Evolutionary conservation across 768 basidiomycete genomes (phyloP), one percentile per base, ranked within the genome.

Genomic region (Boletellus sp.): DNA sequence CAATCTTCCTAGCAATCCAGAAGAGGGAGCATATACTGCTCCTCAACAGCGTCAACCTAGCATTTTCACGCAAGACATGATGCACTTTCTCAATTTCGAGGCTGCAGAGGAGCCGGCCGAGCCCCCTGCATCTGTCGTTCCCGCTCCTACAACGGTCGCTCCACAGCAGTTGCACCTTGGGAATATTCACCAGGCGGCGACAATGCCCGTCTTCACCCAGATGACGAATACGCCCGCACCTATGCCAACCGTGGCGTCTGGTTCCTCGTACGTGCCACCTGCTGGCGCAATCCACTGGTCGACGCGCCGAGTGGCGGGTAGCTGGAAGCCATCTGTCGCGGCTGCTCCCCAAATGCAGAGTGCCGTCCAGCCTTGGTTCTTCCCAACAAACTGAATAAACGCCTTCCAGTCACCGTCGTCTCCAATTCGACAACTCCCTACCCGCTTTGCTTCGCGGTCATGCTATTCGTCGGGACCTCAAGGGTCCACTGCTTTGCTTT

Each of bases 221-320:
- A 60, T 62, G 64, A 60, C 63, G 6, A 60, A 62, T 33, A 12
- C n/a, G 19, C 28, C 42, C 33, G 9, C n/a, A 19, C 28, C 42
- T 3, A 38, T 58, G 3, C 32, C 58, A 2, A 24, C 23, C 9
- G 42, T 40, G 26, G 6, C 42, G 36, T 28, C 49, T 17, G 20
- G 46, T 19, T 52, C 49, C 7, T 52, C 71, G 2, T 84, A 84
- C 54, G 63, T 71, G 1, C 83, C 83, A 6, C 81, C 83, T 13
- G 52, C 79, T 12, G 83, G 80, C 42, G 82, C 83, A 19, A 60
- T 67, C 4, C 57, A 76, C 48, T 73, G 75, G 1, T 72, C 75
- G 9, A 74, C 68, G 22, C 75, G 83, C 36, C 78, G 83, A 4
- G 82, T 79, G 34, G 83, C 63, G 9, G 81, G 68, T 3, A 78